These are phyloP conservation scores for Eucommia ulmoides DNA, from an alignment of 257 asterid genomes.

Conservation along the genomic window DNA sequence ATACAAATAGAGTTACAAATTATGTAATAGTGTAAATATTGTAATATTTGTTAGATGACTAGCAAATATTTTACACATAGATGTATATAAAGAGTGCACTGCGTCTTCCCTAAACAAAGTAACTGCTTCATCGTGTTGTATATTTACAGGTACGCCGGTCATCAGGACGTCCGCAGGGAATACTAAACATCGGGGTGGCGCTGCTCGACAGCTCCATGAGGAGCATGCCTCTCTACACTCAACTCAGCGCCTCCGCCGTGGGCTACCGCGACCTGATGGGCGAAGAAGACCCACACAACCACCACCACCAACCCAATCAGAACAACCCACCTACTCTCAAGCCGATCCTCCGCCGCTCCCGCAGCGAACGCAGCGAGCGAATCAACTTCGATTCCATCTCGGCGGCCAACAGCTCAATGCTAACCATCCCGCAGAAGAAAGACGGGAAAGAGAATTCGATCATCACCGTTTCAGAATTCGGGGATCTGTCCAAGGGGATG, in stretches of 20 bases:
- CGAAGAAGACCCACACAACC: slow-evolving; percentile 3
- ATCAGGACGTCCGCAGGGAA: neutral
- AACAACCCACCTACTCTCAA: slow-evolving; percentile 10
- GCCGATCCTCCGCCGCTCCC: slow-evolving; percentile 34
- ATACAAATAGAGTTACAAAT: too few species aligned
- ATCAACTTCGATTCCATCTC: slow-evolving; percentile 19
- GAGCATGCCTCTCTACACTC: slow-evolving; percentile 27
- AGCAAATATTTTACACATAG: too few species aligned
- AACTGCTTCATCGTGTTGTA: too few species aligned
- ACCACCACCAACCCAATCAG: slow-evolving; percentile 5
- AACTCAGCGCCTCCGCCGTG: slow-evolving; percentile 2
- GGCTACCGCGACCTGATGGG: slow-evolving; percentile 7
- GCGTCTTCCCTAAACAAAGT: too few species aligned
- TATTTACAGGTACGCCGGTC: neutral
- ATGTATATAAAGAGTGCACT: too few species aligned
- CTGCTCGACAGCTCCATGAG: slow-evolving; percentile 31
- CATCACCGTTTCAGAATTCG: slow-evolving; percentile 18
- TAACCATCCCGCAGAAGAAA: too few species aligned
- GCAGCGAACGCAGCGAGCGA: slow-evolving; percentile 22
- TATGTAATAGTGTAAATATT: too few species aligned
- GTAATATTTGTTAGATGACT: too few species aligned
- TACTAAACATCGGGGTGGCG: slow-evolving; percentile 28
- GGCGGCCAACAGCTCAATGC: too few species aligned
- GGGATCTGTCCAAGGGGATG: slow-evolving; percentile 39
- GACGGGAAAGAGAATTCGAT: slow-evolving; percentile 28